Conservation (phyloP, 306 rosid genomes). For the Glycyrrhiza uralensis region DNA sequence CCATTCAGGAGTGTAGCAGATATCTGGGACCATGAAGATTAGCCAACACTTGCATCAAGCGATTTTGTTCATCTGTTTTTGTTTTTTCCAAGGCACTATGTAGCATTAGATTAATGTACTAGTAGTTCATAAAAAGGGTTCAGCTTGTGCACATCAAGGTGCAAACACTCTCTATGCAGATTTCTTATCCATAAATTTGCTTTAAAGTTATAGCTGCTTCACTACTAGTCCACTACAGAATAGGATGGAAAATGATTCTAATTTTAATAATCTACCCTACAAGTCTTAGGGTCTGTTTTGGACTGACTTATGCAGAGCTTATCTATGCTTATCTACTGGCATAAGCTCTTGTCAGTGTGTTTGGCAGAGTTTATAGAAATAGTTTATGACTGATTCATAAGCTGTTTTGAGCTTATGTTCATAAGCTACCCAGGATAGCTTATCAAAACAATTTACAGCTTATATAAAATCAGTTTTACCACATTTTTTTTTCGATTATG, state of each 20-base stretch:
- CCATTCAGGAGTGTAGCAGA: slow-evolving; percentile 38
- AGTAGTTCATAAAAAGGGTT: slow-evolving; percentile 8
- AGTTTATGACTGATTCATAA: no score
- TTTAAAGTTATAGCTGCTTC: not conserved
- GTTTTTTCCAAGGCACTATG: not conserved
- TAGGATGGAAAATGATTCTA: not conserved
- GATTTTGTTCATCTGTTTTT: not conserved
- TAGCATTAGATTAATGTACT: slow-evolving; percentile 12
- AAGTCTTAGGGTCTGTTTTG: no score
- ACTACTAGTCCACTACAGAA: not conserved
- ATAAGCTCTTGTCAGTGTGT: no score
- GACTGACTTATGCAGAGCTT: no score
- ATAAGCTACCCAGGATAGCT: no score
- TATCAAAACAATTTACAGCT: no score
- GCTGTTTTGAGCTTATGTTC: no score
- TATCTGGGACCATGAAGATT: slow-evolving; percentile 48
- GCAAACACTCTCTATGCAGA: not conserved
- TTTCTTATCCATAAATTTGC: not conserved
- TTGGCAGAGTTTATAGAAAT: no score
- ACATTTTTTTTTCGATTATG: no score
- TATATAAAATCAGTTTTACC: no score
- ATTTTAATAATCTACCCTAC: not conserved
- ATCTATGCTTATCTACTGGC: no score
- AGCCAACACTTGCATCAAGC: slow-evolving; percentile 12
- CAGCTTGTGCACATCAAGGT: slow-evolving; percentile 1